Conservation (phyloP, 164 flowering plant genomes). For the Warburgia ugandensis region DNA sequence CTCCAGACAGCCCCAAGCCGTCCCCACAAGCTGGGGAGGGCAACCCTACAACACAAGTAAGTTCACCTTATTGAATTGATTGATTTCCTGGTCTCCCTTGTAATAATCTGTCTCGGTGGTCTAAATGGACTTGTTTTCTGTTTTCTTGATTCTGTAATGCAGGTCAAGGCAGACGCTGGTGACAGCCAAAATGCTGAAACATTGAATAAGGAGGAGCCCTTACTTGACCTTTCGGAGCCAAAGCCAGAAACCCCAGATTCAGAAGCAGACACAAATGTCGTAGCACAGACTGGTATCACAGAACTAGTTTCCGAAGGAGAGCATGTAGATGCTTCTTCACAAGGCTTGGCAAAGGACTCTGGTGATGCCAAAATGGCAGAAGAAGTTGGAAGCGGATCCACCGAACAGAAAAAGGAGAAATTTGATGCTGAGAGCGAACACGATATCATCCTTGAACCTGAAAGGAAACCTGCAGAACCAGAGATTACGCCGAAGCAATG, state of each 20-base stretch:
- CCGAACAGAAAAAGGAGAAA: constrained; percentile 10
- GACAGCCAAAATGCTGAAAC: constrained; percentile 12
- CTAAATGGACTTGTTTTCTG: background rate
- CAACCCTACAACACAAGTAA: constrained; percentile 5
- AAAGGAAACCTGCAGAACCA: background rate
- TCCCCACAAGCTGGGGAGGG: constrained; percentile 1
- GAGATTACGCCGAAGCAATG: background rate
- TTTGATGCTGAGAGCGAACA: background rate
- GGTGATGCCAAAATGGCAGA: constrained; percentile 1
- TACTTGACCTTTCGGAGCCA: constrained; percentile 39
- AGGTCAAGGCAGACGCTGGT: constrained; percentile 29
- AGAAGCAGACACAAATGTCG: constrained; percentile 12
- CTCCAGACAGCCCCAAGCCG: constrained; percentile 3
- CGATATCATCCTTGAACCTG: background rate
- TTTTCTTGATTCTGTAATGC: constrained; percentile 8
- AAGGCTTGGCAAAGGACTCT: background rate
- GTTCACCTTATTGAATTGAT: background rate
- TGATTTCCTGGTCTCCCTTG: background rate
- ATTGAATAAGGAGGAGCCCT: constrained; percentile 21
- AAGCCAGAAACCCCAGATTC: constrained; percentile 13
- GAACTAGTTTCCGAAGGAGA: constrained; percentile 12
- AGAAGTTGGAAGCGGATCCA: background rate
- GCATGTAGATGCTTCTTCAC: background rate
- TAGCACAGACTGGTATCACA: constrained; percentile 3
- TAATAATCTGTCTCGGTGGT: background rate